Conservation (phyloP, 176 grass and related monocot species). For the Hsuehochloa calcarea region DNA sequence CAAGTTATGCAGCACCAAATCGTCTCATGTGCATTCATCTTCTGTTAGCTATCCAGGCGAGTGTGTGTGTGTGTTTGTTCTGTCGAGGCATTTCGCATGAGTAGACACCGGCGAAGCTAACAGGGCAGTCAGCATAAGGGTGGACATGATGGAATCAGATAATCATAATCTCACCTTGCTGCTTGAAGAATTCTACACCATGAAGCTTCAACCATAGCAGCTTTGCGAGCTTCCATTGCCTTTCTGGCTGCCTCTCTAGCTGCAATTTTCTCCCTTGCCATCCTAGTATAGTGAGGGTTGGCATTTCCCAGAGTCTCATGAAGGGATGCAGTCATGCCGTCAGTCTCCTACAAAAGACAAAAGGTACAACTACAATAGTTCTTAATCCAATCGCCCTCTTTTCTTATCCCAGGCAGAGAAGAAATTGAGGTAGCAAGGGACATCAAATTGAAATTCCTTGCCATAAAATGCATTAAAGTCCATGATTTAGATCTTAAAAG, state of each 20-base stretch:
- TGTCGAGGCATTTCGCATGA: no score
- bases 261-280: slow-evolving; percentile 93
- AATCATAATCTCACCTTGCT: slow-evolving; percentile 60
- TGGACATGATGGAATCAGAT: background rate
- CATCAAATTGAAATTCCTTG: background rate
- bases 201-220: slow-evolving; percentile 87
- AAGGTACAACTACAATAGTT: slow-evolving; percentile 23
- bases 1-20: no score
- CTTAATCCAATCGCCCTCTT: background rate
- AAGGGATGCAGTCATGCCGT: slow-evolving; percentile 79
- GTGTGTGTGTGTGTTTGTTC: no score
- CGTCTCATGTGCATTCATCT: no score
- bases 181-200: slow-evolving; percentile 94
- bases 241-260: slow-evolving; percentile 73
- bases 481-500: background rate
- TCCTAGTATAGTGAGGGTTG: slow-evolving; percentile 86
- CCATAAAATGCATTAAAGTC: background rate
- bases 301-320: slow-evolving; percentile 73
- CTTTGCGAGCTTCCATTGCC: slow-evolving; percentile 81
- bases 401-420: background rate
- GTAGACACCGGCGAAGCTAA: no score
- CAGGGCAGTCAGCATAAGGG: background rate
- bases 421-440: background rate
- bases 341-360: slow-evolving; percentile 54
- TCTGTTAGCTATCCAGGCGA: no score